These are phyloP conservation scores for Tympanopsis confertula DNA, from an alignment of 2,329 filamentous ascomycete genomes.

Conservation along the genomic window DNA sequence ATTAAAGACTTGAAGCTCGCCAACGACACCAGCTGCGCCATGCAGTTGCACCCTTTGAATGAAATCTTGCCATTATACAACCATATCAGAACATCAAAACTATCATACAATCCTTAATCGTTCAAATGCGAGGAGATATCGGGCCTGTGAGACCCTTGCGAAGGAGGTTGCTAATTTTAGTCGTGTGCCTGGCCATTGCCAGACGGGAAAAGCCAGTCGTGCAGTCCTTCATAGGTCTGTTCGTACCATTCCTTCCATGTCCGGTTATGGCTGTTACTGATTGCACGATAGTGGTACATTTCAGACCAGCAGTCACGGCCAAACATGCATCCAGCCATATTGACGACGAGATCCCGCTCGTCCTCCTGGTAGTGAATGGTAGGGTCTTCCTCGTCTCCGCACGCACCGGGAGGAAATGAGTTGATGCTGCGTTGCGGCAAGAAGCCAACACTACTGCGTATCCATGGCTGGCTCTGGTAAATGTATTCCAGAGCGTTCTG, in stretches of 20 bases:
- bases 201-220: no score
- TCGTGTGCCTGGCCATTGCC: no score
- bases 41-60: no score
- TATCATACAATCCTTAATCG: no score
- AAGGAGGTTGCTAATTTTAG: no score
- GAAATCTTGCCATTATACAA: no score
- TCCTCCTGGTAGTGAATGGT: slow-evolving; percentile 75
- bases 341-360: slow-evolving; percentile 87
- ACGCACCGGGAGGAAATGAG: slow-evolving; percentile 84
- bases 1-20: no score
- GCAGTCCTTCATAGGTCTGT: no score
- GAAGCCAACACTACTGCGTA: slow-evolving; percentile 79
- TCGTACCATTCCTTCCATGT: slow-evolving; percentile 67
- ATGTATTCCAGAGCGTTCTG: slow-evolving; percentile 90
- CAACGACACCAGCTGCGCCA: no score
- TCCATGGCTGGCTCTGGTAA: slow-evolving; percentile 84
- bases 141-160: no score
- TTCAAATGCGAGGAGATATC: no score
- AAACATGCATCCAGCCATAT: slow-evolving; percentile 97
- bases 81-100: no score
- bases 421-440: slow-evolving; percentile 86
- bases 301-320: slow-evolving; percentile 95
- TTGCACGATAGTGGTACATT: slow-evolving; percentile 88
- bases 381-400: slow-evolving; percentile 65
- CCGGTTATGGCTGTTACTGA: slow-evolving; percentile 82